These are phyloP conservation scores for Lentinula edodes DNA, from an alignment of 768 basidiomycete species.

Conservation along the genomic window DNA sequence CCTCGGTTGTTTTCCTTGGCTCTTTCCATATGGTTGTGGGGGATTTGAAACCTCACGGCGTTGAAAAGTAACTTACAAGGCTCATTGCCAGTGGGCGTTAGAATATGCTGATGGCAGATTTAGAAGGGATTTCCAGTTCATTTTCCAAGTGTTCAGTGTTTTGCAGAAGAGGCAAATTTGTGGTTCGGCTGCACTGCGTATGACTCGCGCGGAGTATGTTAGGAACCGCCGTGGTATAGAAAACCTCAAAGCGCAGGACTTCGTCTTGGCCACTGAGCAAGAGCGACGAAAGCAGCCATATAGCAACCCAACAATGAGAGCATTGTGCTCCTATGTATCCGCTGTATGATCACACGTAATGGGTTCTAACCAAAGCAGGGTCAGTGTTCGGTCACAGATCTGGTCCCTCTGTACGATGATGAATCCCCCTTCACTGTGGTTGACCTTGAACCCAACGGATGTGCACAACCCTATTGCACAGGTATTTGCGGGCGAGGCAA, in stretches of 20 bases:
- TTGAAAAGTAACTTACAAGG: conserved; percentile 8
- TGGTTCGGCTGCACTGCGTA: conserved; percentile 27
- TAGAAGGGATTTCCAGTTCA: conserved; percentile 23
- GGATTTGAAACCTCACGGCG: background rate
- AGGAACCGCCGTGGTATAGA: conserved; percentile 14
- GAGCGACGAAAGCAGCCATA: conserved; percentile 17
- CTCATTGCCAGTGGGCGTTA: conserved; percentile 23
- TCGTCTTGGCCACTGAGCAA: conserved; percentile 28
- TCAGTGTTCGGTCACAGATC: conserved; percentile 19
- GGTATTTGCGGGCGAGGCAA: conserved; percentile 33
- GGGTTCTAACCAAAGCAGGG: conserved; percentile 26
- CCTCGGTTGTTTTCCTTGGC: background rate
- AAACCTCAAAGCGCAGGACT: conserved; percentile 20
- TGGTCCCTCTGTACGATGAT: conserved; percentile 19
- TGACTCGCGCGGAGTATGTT: conserved; percentile 19
- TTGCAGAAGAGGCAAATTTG: conserved; percentile 21
- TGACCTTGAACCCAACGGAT: conserved; percentile 36
- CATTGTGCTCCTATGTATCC: conserved; percentile 18
- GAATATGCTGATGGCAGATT: conserved; percentile 24
- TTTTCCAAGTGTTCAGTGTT: conserved; percentile 25
- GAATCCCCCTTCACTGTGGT: conserved; percentile 28
- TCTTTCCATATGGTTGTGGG: conserved; percentile 6
- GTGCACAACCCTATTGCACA: conserved; percentile 37
- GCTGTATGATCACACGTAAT: conserved; percentile 17
- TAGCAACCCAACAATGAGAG: conserved; percentile 19